Evolutionary conservation across 805 yeast species (phyloP).

Genomic region (Saccharomyces paradoxus): DNA sequence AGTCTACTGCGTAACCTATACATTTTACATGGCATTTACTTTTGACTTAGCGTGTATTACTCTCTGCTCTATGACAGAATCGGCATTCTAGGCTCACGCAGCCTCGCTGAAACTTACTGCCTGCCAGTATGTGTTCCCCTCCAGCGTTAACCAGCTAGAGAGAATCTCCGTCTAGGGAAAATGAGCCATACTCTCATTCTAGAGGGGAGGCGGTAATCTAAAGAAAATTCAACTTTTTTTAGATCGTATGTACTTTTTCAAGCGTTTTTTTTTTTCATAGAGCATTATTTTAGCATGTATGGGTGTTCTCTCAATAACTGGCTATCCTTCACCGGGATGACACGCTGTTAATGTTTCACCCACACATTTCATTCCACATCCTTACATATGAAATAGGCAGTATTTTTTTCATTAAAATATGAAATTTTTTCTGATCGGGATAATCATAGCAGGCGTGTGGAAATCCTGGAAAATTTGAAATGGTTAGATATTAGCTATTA

Average conservation of each 20-base stretch:
- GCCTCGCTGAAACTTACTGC: background rate
- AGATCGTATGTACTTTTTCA: background rate
- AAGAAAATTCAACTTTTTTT: background rate
- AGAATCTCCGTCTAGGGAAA: too few relatives aligned
- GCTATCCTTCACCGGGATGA: background rate
- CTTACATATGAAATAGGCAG: background rate
- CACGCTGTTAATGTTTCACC: background rate
- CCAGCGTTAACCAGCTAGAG: background rate
- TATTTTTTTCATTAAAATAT: background rate
- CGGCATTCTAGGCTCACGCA: background rate
- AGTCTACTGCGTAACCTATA: background rate
- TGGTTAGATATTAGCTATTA: background rate
- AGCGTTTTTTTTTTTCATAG: background rate
- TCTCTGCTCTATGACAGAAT: background rate
- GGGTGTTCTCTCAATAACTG: background rate
- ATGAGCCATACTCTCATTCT: background rate
- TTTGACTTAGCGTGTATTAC: background rate
- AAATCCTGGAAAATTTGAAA: background rate
- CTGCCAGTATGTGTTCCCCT: background rate
- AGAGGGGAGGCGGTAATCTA: background rate
- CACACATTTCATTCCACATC: background rate
- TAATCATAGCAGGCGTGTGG: background rate
- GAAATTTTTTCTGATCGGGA: background rate
- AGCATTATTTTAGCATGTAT: slow-evolving; percentile 1
- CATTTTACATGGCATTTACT: background rate